These are phyloP conservation scores for Bruguiera gymnorhiza DNA, from an alignment of 345 rosid genomes.

Conservation along the genomic window DNA sequence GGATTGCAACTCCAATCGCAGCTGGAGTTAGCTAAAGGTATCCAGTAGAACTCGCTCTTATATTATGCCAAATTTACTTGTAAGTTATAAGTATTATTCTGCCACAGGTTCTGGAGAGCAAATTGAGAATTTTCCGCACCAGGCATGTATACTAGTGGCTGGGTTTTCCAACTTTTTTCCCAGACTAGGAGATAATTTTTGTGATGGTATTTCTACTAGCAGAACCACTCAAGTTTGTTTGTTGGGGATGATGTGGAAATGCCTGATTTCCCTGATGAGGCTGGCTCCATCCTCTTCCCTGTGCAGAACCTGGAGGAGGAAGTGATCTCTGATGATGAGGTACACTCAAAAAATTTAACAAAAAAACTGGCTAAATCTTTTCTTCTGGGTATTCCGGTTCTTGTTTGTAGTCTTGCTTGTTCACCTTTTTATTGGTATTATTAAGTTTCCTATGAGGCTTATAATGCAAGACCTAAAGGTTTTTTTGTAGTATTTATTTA, in stretches of 20 bases:
- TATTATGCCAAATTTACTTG: neutral
- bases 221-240: conserved; percentile 23
- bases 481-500: neutral
- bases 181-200: neutral
- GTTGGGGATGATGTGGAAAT: conserved; percentile 52
- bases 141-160: conserved; percentile 30
- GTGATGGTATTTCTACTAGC: conserved; percentile 19
- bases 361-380: neutral
- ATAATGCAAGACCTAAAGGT: too few species aligned
- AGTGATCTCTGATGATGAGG: conserved; percentile 43
- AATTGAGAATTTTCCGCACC: conserved; percentile 10
- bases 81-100: neutral
- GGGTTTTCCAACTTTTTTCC: neutral
- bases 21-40: conserved; percentile 66
- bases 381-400: neutral
- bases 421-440: neutral
- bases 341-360: conserved; percentile 3
- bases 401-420: neutral
- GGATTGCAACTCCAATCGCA: conserved; percentile 56
- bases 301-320: conserved; percentile 30
- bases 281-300: conserved; percentile 21
- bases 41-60: neutral
- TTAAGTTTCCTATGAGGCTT: neutral
- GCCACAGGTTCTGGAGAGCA: conserved; percentile 31
- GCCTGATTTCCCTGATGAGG: conserved; percentile 54